Conservation (phyloP, 352 stramenopile genomes). For the Globisporangium barbulae region DNA sequence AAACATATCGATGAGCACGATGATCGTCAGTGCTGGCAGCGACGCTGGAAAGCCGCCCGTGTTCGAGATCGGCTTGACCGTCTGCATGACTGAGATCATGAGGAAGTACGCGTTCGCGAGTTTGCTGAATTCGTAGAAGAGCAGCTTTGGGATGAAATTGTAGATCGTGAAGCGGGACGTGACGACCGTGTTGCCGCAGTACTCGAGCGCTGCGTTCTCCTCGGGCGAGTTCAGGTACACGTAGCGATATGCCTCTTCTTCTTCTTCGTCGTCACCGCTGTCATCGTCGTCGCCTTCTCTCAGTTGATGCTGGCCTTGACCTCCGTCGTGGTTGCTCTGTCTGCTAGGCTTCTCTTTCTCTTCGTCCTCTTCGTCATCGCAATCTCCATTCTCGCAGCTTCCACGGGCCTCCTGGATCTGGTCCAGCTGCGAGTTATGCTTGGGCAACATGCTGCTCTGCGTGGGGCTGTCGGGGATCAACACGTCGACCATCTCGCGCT, state of each 20-base stretch:
- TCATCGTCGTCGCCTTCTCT: background rate
- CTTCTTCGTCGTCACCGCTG: slow-evolving; percentile 15
- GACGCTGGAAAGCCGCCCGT: slow-evolving; percentile 89
- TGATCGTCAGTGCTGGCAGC: slow-evolving; percentile 88
- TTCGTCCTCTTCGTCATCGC: background rate
- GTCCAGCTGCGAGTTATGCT: slow-evolving; percentile 16
- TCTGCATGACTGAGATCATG: slow-evolving; percentile 90
- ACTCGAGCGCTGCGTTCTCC: slow-evolving; percentile 54
- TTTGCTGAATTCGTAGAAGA: slow-evolving; percentile 91
- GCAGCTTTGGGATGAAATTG: slow-evolving; percentile 90
- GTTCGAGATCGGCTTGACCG: slow-evolving; percentile 90
- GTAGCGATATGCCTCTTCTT: slow-evolving; percentile 53
- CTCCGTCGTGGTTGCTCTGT: background rate
- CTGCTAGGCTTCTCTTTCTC: background rate
- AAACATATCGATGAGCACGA: slow-evolving; percentile 92
- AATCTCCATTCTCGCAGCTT: background rate
- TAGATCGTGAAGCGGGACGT: slow-evolving; percentile 90
- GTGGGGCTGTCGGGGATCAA: slow-evolving; percentile 21
- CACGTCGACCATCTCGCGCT: slow-evolving; percentile 15
- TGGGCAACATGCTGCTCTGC: background rate
- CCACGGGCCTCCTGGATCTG: slow-evolving; percentile 19
- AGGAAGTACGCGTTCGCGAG: slow-evolving; percentile 94
- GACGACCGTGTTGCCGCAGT: slow-evolving; percentile 79
- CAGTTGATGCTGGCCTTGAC: background rate
- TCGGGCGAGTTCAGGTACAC: slow-evolving; percentile 69